A percentile compares a stretch with the other conserved stretches of the same genome.
phyloP scores from a whole-genome alignment of 805 yeast species.

The Lipomyces orientalis region DNA sequence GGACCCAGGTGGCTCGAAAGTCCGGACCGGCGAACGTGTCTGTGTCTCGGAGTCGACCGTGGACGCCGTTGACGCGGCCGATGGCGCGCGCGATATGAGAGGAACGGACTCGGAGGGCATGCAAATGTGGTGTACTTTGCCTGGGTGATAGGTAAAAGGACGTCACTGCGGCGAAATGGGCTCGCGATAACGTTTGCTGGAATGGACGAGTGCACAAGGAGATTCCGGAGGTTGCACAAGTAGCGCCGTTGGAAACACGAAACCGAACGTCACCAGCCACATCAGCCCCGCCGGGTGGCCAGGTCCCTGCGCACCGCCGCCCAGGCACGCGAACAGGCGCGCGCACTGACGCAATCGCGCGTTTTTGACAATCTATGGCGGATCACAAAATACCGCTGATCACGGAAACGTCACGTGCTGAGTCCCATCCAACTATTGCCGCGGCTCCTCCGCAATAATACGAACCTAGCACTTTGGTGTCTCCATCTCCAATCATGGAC shows the following conservation, averaged over 20 bases:
- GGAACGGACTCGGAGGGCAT: constrained; percentile 1
- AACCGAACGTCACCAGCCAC: neutral
- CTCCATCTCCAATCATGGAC: constrained; percentile 11
- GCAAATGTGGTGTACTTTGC: neutral
- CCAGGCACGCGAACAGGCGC: no score
- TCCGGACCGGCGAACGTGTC: neutral
- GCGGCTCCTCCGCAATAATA: constrained; percentile 7
- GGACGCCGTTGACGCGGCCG: constrained; percentile 1
- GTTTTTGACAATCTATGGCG: no score
- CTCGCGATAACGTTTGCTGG: no score
- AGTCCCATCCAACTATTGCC: no score
- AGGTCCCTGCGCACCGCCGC: no score
- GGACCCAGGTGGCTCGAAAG: constrained; percentile 1
- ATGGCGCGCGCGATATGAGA: constrained; percentile 3
- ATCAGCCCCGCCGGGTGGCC: no score
- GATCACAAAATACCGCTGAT: no score
- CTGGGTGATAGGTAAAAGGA: neutral
- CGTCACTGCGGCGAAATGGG: no score
- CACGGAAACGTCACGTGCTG: no score
- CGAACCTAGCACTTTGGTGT: no score
- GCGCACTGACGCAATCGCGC: no score
- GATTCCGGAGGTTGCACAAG: neutral
- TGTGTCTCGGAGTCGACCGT: neutral
- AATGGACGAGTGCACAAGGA: neutral
- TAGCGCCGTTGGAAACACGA: neutral